A percentile compares a stretch with the other conserved stretches of the same genome.
phyloP scores from a whole-genome alignment of 2,329 filamentous ascomycete species.

The Graphilbum ipis-grandicollis region DNA sequence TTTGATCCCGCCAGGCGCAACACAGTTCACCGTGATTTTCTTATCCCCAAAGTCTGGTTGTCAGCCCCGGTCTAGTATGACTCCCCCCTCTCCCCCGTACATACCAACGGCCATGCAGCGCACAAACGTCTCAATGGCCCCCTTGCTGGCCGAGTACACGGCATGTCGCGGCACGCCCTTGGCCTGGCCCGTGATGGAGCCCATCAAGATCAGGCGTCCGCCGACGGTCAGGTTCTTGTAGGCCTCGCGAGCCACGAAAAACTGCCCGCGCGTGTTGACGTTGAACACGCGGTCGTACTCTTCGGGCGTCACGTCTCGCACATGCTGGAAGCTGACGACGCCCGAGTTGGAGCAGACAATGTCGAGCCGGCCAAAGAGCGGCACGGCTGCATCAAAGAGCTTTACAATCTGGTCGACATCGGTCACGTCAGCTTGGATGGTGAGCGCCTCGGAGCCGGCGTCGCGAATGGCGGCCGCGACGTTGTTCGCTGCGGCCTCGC shows the following conservation, averaged over 20 bases:
- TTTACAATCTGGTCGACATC: conserved; percentile 14
- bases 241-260: conserved; percentile 45
- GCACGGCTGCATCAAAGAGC: conserved; percentile 30
- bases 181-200: conserved; percentile 33
- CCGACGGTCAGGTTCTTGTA: conserved; percentile 43
- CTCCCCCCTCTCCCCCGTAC: too few species aligned
- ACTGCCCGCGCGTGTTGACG: conserved; percentile 41
- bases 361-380: conserved; percentile 40
- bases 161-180: conserved; percentile 16
- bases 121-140: conserved; percentile 18
- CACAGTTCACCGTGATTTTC: conserved; percentile 19
- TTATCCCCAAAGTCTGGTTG: conserved; percentile 18
- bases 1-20: conserved; percentile 18
- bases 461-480: conserved; percentile 10
- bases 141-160: conserved; percentile 20
- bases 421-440: conserved; percentile 17
- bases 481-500: conserved; percentile 9
- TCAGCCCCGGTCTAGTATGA: too few species aligned
- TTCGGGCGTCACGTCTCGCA: conserved; percentile 36
- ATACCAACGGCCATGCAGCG: conserved; percentile 12
- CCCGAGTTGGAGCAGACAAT: conserved; percentile 46
- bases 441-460: conserved; percentile 10
- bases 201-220: conserved; percentile 47
- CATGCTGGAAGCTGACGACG: conserved; percentile 40
- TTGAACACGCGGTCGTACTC: conserved; percentile 46